phyloP scores from a whole-genome alignment of 139 green algal species.

The Nannochloris sp. region DNA sequence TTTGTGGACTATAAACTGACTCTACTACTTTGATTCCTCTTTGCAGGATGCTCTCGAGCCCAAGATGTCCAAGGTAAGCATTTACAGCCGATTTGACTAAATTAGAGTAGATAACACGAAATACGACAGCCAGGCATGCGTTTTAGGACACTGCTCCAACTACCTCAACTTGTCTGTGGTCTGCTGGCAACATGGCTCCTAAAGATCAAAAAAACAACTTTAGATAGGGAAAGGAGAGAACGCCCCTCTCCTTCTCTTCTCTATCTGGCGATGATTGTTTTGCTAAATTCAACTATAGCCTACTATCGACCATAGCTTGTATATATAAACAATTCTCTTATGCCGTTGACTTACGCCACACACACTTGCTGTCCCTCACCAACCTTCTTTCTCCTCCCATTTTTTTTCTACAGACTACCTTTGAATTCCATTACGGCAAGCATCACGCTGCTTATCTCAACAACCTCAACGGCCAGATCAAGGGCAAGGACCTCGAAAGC shows the following conservation, averaged over 20 bases:
- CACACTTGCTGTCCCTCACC: neutral
- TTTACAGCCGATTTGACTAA: neutral
- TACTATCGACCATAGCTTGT: neutral
- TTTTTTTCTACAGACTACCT: conserved; percentile 25
- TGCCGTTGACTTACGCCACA: too few relatives aligned
- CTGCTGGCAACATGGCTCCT: too few relatives aligned
- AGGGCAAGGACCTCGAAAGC: conserved; percentile 72
- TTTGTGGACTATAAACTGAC: too few relatives aligned
- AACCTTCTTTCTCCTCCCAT: neutral
- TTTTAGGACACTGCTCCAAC: too few relatives aligned
- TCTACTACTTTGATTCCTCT: neutral
- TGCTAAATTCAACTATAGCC: neutral
- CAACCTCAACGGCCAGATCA: conserved; percentile 94
- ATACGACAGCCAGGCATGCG: too few relatives aligned
- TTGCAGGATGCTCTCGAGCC: conserved; percentile 34
- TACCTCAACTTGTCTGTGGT: too few relatives aligned
- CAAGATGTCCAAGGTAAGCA: conserved; percentile 31
- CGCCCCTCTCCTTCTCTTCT: too few relatives aligned
- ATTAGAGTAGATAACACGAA: too few relatives aligned
- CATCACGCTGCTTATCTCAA: conserved; percentile 81
- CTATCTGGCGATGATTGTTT: too few relatives aligned
- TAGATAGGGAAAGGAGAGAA: too few relatives aligned
- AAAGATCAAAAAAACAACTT: too few relatives aligned
- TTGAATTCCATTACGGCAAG: conserved; percentile 92
- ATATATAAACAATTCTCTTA: neutral